Percentiles rank a stretch among this genome's conserved stretches.
Conservation (phyloP, 768 basidiomycete genomes). For the Amanita exitialis region DNA sequence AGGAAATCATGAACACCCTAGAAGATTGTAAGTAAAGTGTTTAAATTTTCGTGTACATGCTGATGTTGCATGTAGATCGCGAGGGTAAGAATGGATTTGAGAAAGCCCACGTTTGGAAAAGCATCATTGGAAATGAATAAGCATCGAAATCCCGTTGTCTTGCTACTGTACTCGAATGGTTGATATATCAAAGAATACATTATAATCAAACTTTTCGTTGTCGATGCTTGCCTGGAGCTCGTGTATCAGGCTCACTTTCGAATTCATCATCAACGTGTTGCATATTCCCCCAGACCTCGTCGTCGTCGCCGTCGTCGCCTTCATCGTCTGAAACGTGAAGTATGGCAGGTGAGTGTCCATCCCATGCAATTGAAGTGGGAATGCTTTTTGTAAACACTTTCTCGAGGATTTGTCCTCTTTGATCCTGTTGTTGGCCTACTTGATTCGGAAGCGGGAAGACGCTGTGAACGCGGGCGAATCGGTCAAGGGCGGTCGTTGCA, state of each 20-base stretch:
- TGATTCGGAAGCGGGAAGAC: constrained; percentile 39
- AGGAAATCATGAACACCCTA: constrained; percentile 78
- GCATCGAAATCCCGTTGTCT: neutral
- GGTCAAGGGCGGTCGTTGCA: constrained; percentile 57
- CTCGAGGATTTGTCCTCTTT: constrained; percentile 50
- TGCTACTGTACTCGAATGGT: neutral
- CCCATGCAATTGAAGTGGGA: constrained; percentile 61
- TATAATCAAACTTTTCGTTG: constrained; percentile 1
- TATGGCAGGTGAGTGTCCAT: constrained; percentile 18
- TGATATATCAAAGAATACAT: neutral
- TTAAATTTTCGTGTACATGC: neutral
- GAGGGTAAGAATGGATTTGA: constrained; percentile 83
- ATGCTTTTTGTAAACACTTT: constrained; percentile 53
- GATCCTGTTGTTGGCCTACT: constrained; percentile 39
- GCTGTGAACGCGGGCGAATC: constrained; percentile 63
- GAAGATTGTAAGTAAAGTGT: constrained; percentile 51
- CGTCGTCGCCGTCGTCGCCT: constrained; percentile 30
- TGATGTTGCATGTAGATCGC: constrained; percentile 39
- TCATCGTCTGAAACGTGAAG: constrained; percentile 13
- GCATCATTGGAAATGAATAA: constrained; percentile 53
- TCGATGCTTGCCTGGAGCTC: constrained; percentile 16
- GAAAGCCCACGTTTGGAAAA: constrained; percentile 80
- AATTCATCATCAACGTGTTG: constrained; percentile 33
- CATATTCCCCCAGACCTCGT: constrained; percentile 65
- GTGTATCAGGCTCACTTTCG: constrained; percentile 16